These are phyloP conservation scores for Fusarium mexicanum DNA, from an alignment of 2,329 filamentous ascomycete genomes.

Conservation along the genomic window DNA sequence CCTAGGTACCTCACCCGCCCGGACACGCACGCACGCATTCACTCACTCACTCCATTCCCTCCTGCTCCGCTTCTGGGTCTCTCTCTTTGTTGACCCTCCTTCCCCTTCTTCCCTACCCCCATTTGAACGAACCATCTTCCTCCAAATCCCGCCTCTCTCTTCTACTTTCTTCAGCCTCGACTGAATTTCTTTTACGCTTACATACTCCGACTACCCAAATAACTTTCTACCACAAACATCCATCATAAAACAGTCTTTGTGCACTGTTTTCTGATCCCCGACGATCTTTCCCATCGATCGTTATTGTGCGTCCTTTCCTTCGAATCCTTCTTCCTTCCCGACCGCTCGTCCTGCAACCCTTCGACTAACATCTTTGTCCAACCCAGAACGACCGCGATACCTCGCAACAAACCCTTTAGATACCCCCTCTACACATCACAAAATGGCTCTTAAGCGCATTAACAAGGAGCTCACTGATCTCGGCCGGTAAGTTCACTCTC, in stretches of 20 bases:
- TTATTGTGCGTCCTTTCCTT: conserved; percentile 43
- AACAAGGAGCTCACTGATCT: conserved; percentile 94
- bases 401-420: conserved; percentile 41
- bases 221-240: conserved; percentile 4
- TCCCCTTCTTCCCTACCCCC: conserved; percentile 40
- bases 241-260: conserved; percentile 1
- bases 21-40: background rate
- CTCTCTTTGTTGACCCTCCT: conserved; percentile 39
- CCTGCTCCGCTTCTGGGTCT: conserved; percentile 26
- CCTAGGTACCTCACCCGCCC: background rate
- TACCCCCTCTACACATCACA: conserved; percentile 48
- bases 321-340: conserved; percentile 23
- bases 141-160: conserved; percentile 44
- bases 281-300: conserved; percentile 32
- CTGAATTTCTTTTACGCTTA: conserved; percentile 38
- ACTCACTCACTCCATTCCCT: conserved; percentile 33
- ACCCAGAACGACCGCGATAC: conserved; percentile 40
- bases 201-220: conserved; percentile 20
- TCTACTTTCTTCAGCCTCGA: conserved; percentile 41
- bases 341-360: conserved; percentile 19
- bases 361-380: conserved; percentile 40
- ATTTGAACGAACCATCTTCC: conserved; percentile 42
- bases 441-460: conserved; percentile 92
- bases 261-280: conserved; percentile 27
- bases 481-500: conserved; percentile 74